Evolutionary conservation across 192 early-diverging fungal genomes (phyloP).

Genomic region (Paraglomus brasilianum): DNA sequence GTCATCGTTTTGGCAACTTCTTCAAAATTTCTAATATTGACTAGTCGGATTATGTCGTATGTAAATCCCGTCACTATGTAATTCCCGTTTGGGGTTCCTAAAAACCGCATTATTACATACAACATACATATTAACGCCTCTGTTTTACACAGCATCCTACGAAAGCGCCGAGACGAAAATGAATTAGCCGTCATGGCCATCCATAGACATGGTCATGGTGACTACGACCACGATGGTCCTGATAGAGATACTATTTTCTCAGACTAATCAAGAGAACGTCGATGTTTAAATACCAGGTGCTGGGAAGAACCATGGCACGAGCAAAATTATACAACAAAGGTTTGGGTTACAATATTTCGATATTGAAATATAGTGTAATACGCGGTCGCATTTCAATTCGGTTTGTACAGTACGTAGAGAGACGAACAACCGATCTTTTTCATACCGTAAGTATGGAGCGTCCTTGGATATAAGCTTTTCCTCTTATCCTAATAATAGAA

Average conservation of each 20-base stretch:
- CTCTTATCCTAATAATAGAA: not conserved
- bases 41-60: too few relatives aligned
- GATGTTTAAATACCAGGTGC: conserved; percentile 73
- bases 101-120: too few relatives aligned
- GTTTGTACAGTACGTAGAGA: conserved; percentile 59
- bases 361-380: not conserved
- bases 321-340: conserved; percentile 67
- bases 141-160: too few relatives aligned
- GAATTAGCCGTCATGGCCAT: conserved; percentile 52
- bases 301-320: conserved; percentile 76
- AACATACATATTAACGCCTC: too few relatives aligned
- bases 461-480: too few relatives aligned
- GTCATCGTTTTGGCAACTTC: too few relatives aligned
- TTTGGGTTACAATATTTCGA: conserved; percentile 27
- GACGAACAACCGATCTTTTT: conserved; percentile 90
- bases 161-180: conserved; percentile 56
- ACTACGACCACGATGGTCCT: conserved; percentile 69
- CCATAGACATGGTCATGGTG: conserved; percentile 65
- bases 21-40: too few relatives aligned
- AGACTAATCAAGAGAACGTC: conserved; percentile 78
- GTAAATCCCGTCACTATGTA: too few relatives aligned
- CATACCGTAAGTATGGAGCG: conserved; percentile 67
- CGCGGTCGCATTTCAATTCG: not conserved
- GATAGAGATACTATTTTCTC: conserved; percentile 69
- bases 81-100: too few relatives aligned